Evolutionary conservation across 176 grass and related monocot genomes (phyloP), one percentile per base, ranked within the genome.

Genomic region (Hordeum vulgare): DNA sequence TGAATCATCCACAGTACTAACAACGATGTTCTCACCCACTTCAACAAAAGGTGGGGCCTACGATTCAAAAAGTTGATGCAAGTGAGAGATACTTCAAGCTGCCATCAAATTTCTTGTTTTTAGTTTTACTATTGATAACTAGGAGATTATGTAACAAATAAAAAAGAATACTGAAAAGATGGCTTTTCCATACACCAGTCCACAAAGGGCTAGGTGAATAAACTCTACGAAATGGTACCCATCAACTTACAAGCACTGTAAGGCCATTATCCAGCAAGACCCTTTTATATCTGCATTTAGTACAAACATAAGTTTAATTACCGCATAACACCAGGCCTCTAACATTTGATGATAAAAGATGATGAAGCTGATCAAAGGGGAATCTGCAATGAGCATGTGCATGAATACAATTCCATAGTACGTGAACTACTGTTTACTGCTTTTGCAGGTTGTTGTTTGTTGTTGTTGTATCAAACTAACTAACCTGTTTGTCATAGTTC

Each of bases 251-350:
- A 87, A 91, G 90, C 65, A 97, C 86, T 20, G 88, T 91, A 83
- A 94, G 92, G 28, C 95, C 95, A 88, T 97, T 97, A 78, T 97
- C 92, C 71, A 97, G 71, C 72, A 97, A 15, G 37, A 97, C 92
- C 75, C 86, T 94, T 86, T 97, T 97, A 89, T 94, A 97, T 87
- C 95, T 97, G 90, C 75, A 84, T 84, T 77, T 59, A 88, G 74
- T 61, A 74, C 61, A 81, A 78, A 72, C 72, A 74, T 12, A 20
- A 59, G 47, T 26, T 82, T 78, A 85, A 57, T 76, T 35, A 71
- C 66, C 7, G 9, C 34, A 71, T 77, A 47, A 70, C 42, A 29
- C 17, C 62, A 29, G 66, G 4, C 47, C 61, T 75, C 24, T 60
- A 80, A 63, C 42, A 72, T 54, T 20, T 70, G 39, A 42, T 36